Conservation (phyloP, 2,329 filamentous ascomycete genomes). For the Mycocentrospora acerina region DNA sequence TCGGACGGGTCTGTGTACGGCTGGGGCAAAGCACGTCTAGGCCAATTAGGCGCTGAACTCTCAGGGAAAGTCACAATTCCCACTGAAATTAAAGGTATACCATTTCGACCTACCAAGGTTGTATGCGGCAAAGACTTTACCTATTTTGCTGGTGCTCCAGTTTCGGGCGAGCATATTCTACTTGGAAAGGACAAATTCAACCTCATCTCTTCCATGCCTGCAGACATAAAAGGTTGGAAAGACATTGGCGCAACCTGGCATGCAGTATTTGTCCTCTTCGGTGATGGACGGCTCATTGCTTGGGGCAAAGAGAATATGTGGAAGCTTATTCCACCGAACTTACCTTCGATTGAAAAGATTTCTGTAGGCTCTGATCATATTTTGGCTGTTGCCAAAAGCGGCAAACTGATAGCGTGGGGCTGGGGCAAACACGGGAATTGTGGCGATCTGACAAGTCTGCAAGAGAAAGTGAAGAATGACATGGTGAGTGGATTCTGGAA, state of each 20-base stretch:
- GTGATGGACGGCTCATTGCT: constrained; percentile 61
- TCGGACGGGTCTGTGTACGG: constrained; percentile 77
- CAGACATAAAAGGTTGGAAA: constrained; percentile 59
- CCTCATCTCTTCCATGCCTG: constrained; percentile 60
- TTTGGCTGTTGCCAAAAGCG: constrained; percentile 66
- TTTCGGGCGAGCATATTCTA: constrained; percentile 62
- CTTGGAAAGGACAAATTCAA: constrained; percentile 77
- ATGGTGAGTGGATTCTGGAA: constrained; percentile 36
- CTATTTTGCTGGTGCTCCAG: constrained; percentile 61
- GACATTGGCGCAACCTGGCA: constrained; percentile 81
- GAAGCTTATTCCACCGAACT: constrained; percentile 66
- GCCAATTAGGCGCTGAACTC: constrained; percentile 67
- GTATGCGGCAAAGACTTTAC: constrained; percentile 87
- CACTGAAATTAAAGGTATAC: constrained; percentile 39
- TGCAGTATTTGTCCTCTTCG: constrained; percentile 69
- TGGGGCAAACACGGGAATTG: constrained; percentile 99
- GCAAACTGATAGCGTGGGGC: constrained; percentile 80
- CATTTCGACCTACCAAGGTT: constrained; percentile 66
- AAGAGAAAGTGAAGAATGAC: constrained; percentile 21
- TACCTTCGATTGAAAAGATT: constrained; percentile 64
- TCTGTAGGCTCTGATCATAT: constrained; percentile 88
- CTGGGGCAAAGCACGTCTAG: constrained; percentile 86
- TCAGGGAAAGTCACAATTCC: constrained; percentile 42
- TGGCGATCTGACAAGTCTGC: constrained; percentile 49
- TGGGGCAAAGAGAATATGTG: constrained; percentile 89